Conservation (phyloP, 192 early-diverging fungal genomes). For the Geosiphon pyriformis region DNA sequence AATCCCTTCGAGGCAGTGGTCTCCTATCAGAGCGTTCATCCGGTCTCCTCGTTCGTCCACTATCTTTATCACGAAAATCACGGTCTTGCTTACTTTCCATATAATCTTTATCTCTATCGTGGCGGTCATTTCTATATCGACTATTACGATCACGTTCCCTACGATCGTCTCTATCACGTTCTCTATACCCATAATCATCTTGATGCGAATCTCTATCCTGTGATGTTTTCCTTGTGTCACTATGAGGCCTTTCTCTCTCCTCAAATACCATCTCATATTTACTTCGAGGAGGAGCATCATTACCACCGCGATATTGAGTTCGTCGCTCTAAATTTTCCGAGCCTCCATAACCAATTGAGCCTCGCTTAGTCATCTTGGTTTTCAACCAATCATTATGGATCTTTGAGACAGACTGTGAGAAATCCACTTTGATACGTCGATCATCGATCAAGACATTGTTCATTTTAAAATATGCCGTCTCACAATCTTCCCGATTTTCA, state of each 20-base stretch:
- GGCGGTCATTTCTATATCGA: too few species aligned
- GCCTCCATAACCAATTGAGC: conserved; percentile 35
- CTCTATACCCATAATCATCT: conserved; percentile 4
- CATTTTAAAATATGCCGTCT: conserved; percentile 96
- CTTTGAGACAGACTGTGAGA: conserved; percentile 91
- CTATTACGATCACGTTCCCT: conserved; percentile 8
- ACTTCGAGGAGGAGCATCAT: conserved; percentile 20
- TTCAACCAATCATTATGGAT: conserved; percentile 75
- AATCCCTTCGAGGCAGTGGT: conserved; percentile 3
- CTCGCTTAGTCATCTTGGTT: conserved; percentile 36
- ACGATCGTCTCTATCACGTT: not conserved
- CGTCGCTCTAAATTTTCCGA: conserved; percentile 46
- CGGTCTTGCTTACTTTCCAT: too few species aligned
- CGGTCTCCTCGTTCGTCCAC: too few species aligned
- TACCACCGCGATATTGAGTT: conserved; percentile 47
- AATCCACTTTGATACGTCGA: conserved; percentile 93
- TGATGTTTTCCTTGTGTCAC: conserved; percentile 6
- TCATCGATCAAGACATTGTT: conserved; percentile 95
- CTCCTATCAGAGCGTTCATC: too few species aligned
- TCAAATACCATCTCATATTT: conserved; percentile 50
- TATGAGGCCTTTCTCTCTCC: conserved; percentile 10
- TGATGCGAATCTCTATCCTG: not conserved
- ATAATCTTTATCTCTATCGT: too few species aligned
- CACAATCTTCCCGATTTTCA: conserved; percentile 77
- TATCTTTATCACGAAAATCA: too few species aligned